Evolutionary conservation across 148 eudicot genomes (phyloP).

Genomic region (Cornus kousa): DNA sequence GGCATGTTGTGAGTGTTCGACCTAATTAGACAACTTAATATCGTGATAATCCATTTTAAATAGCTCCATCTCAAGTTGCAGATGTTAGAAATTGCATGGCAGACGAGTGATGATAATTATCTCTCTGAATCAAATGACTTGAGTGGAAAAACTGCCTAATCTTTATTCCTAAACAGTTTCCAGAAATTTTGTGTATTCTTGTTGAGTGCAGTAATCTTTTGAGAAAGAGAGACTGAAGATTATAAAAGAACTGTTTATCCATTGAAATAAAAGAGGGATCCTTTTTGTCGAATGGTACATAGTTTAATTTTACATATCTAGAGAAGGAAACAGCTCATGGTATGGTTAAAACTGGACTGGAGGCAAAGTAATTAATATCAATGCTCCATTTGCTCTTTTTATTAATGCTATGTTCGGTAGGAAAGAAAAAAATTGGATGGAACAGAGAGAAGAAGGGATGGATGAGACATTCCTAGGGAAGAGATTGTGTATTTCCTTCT

Average conservation of each 20-base stretch:
- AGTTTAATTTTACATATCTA: neutral
- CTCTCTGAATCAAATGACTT: no score
- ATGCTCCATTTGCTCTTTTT: neutral
- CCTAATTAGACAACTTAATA: neutral
- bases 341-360: conserved; percentile 11
- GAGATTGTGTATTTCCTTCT: no score
- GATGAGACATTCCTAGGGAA: no score
- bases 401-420: neutral
- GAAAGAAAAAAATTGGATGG: no score
- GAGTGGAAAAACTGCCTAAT: neutral
- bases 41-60: neutral
- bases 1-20: conserved; percentile 55
- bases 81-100: neutral
- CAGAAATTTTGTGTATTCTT: neutral
- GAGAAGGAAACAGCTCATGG: neutral
- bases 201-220: no score
- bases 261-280: no score
- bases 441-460: no score
- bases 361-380: neutral
- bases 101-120: neutral
- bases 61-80: no score
- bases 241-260: neutral
- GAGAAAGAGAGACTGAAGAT: neutral
- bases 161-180: neutral
- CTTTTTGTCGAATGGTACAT: neutral